A percentile compares a stretch with the other conserved stretches of the same genome.
Evolutionary conservation across 75 land plant species (phyloP).

Genomic region (Picea glauca): DNA sequence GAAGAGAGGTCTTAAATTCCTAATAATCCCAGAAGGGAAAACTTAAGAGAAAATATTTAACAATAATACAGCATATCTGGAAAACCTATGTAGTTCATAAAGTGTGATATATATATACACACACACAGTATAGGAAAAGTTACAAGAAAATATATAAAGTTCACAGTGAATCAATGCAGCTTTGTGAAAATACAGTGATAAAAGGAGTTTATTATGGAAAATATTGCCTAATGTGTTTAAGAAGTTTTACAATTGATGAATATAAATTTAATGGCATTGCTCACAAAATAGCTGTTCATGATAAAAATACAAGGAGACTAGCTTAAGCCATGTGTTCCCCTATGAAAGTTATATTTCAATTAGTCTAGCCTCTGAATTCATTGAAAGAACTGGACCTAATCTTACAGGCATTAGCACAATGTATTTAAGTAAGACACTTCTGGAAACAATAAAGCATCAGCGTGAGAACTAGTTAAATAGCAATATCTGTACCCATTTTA

Average conservation of each 20-base stretch:
- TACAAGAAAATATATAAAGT: neutral
- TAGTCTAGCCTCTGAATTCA: neutral
- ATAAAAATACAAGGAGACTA: neutral
- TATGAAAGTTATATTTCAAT: neutral
- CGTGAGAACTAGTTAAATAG: neutral
- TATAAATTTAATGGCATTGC: neutral
- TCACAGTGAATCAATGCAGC: neutral
- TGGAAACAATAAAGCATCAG: neutral
- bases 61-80: neutral
- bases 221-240: too few species aligned
- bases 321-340: neutral
- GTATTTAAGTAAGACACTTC: neutral
- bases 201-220: too few species aligned
- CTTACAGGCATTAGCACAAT: neutral
- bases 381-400: neutral
- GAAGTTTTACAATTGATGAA: neutral
- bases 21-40: neutral
- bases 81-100: neutral
- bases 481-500: neutral
- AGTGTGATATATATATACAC: neutral
- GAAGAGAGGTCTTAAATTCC: neutral
- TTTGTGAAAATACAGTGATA: neutral
- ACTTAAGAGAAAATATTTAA: neutral
- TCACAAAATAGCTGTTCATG: neutral
- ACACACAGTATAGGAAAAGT: neutral